Base-by-base conservation (phyloP, 768 basidiomycete genomes). In the Leccinum incarnatum region DNA sequence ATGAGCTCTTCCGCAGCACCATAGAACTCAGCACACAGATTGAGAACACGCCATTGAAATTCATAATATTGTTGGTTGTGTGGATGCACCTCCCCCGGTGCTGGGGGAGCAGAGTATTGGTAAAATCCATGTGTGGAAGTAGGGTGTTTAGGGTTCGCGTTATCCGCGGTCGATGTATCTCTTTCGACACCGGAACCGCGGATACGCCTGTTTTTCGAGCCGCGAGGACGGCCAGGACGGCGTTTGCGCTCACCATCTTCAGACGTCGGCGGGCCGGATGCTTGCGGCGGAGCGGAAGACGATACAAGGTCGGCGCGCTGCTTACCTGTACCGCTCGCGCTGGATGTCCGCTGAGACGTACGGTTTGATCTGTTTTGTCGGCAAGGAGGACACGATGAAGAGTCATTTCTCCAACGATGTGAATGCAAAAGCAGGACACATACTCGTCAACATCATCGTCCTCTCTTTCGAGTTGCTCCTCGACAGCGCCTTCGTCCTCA, bases 21-120 rank as follows among this genome's bases (percentile, higher is more conserved):
- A 74, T 93, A 93, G 69, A 93, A 93, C 69, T 93, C 91, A 1
- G 88, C 85, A 71, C 90, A 93, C 42, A 93, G 76, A 66, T 90
- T 90, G 57, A 92, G 71, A 42, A 91, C 83, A 55, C 89, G 84
- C 90, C 90, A 92, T 69, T 92, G 90, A 67, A 92, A 92, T 68
- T 92, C 89, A 71, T 89, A 90, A 71, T 89, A 91, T 66, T 86
- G 84, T 61, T 89, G 86, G 68, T 89, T 89, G 62, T 86, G 83
- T 3, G 84, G 76, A 57, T 81, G 83, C 25, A 85, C 76, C 48
- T 78, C 78, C 12, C 81, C 75, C 25, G 80, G 72, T 29, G 75
- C 72, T 49, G 80, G 75, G 29, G 77, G 73, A 51, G 71, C 70
- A 45, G 74, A 71, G 49, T 77, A 75, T 58, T 81, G 75, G 64